Conservation (phyloP, 2,329 filamentous ascomycete genomes). For the Colletotrichum sp. region DNA sequence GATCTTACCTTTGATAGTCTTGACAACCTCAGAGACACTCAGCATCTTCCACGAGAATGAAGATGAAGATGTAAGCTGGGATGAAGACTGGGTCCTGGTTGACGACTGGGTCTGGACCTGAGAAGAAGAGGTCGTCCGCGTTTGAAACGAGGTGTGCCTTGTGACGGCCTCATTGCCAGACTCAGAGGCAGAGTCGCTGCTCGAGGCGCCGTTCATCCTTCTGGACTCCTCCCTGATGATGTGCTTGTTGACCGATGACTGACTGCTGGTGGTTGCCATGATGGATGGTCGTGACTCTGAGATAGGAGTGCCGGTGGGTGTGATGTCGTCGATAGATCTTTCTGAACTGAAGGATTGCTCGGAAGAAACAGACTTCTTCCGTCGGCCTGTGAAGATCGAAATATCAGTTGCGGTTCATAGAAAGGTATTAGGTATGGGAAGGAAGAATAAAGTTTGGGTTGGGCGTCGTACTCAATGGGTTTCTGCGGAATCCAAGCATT, state of each 20-base stretch:
- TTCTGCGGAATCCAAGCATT: slow-evolving; percentile 21
- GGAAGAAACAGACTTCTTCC: slow-evolving; percentile 15
- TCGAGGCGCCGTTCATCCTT: not conserved
- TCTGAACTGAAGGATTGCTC: not conserved
- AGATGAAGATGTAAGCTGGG: not conserved
- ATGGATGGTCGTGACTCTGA: not conserved
- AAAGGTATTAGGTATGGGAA: not conserved
- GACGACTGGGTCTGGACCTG: not conserved
- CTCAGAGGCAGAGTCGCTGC: slow-evolving; percentile 6
- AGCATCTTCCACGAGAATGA: not conserved
- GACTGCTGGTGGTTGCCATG: not conserved
- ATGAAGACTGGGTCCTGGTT: not conserved
- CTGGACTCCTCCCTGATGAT: not conserved
- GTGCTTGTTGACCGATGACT: not conserved
- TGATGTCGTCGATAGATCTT: not conserved
- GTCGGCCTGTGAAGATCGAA: not conserved
- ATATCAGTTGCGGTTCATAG: not conserved
- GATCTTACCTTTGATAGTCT: not conserved
- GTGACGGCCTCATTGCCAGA: not conserved
- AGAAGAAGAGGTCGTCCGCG: not conserved
- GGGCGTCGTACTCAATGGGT: slow-evolving; percentile 11
- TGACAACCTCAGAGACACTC: not conserved
- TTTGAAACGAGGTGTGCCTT: not conserved
- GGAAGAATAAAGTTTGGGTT: not conserved
- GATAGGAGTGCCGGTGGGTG: not conserved